Evolutionary conservation across 805 yeast species (phyloP).

Genomic region (Pichia insulana): DNA sequence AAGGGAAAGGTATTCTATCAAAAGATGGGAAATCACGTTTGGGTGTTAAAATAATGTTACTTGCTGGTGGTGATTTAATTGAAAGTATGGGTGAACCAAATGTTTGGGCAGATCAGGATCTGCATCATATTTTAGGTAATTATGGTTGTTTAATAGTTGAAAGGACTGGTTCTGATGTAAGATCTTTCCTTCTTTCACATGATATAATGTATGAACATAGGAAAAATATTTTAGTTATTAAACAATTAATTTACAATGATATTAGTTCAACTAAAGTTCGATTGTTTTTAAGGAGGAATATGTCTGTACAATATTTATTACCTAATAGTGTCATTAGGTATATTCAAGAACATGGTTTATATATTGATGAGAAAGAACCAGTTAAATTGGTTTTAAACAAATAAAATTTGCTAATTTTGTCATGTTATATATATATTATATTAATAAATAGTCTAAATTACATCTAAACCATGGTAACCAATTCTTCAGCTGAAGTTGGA

Average conservation of each 20-base stretch:
- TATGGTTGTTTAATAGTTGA: slow-evolving; percentile 96
- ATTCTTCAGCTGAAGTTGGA: slow-evolving; percentile 97
- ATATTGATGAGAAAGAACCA: slow-evolving; percentile 82
- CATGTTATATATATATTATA: no score
- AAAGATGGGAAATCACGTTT: slow-evolving; percentile 44
- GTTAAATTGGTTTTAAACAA: slow-evolving; percentile 71
- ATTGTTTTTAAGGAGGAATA: slow-evolving; percentile 83
- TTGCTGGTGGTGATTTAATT: slow-evolving; percentile 96
- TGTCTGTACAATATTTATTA: slow-evolving; percentile 90
- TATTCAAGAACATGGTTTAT: slow-evolving; percentile 84
- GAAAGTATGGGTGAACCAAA: slow-evolving; percentile 99
- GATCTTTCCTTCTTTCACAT: slow-evolving; percentile 84
- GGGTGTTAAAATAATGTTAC: slow-evolving; percentile 89
- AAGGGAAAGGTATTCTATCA: slow-evolving; percentile 67
- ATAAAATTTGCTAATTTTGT: slow-evolving; percentile 1
- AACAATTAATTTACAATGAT: slow-evolving; percentile 93
- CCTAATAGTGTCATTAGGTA: slow-evolving; percentile 94
- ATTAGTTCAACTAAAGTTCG: slow-evolving; percentile 92
- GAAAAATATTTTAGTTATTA: slow-evolving; percentile 85
- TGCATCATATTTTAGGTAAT: slow-evolving; percentile 89
- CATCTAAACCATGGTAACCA: slow-evolving; percentile 61
- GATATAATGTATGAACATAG: slow-evolving; percentile 97
- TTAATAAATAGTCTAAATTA: no score
- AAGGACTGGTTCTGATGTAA: slow-evolving; percentile 92
- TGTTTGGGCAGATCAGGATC: slow-evolving; percentile 95